Base-by-base conservation (phyloP, 2,329 filamentous ascomycete species). In the Cladosporium sp. region DNA sequence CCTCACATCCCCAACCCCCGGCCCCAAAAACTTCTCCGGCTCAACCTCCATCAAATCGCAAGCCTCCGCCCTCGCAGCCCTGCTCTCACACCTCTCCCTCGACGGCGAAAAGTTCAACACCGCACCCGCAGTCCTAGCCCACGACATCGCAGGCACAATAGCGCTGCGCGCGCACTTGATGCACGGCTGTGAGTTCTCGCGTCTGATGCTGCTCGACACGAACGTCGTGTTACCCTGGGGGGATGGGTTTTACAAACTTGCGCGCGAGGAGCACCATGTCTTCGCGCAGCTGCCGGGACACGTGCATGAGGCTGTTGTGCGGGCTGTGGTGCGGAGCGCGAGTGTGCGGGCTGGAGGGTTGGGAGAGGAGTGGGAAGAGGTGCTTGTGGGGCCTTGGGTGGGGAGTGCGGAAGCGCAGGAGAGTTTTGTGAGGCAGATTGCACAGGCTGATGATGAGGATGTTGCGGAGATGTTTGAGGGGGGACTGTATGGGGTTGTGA, bases 141-240 rank as follows among this genome's bases (percentile, higher is more conserved):
- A 84, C 66, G 82, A 83, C 34, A 78, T 82, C 41, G 82, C 75
- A 0, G 81, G 82, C 0, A 65, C 82, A 11, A 76, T 83, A 51
- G 75, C 74, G 24, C 59, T 83, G 5, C 77, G 80, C 2, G 76
- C 76, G 0, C 73, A 79, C 59, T 68, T 83, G 0, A 71, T 84
- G 1, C 24, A n/a, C 3, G 24, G n/a, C 12, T 30, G 18, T 15
- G 41, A 55, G 8, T 55, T 55, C n/a, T 34, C 52, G 28, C 54
- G 63, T 4, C 24, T 65, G 6, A 78, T 79, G 36, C 72, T 83
- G 0, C 75, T 81, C 24, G 78, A 84, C 47, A 80, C 81, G 0
- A 81, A 83, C 4, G 76, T 79, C 0, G 71, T 82, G 0, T 77
- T 80, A 0, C 81, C 81, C 0, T 82, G 79, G 44, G 81, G 80